Evolutionary conservation across 768 basidiomycete genomes (phyloP).

Genomic region (Dioszegia crocea): DNA sequence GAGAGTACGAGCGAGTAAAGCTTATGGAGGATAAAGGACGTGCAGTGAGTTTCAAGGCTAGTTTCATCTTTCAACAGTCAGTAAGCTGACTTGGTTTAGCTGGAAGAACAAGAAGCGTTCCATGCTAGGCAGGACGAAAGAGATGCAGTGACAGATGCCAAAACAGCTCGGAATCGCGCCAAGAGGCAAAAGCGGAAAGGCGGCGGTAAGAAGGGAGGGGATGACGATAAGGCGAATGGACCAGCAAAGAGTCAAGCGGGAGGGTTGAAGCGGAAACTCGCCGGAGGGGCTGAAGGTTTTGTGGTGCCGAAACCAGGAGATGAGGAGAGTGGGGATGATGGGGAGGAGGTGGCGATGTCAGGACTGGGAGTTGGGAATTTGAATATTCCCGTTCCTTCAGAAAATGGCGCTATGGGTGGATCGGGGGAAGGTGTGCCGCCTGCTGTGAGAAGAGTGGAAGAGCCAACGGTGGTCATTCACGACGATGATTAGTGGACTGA

Average conservation of each 20-base stretch:
- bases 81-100: conserved; percentile 50
- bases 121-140: conserved; percentile 67
- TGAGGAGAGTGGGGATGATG: conserved; percentile 47
- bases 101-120: conserved; percentile 67
- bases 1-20: conserved; percentile 93
- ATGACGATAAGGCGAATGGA: neutral
- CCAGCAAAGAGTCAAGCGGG: conserved; percentile 3
- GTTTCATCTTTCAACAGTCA: neutral
- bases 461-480: conserved; percentile 40
- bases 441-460: conserved; percentile 7
- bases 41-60: conserved; percentile 64
- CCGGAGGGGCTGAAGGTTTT: conserved; percentile 57
- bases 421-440: conserved; percentile 1
- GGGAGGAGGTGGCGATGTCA: conserved; percentile 25
- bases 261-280: conserved; percentile 65
- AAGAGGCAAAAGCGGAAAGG: conserved; percentile 90
- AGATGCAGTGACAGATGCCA: conserved; percentile 69
- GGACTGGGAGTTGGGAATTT: conserved; percentile 12
- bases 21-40: conserved; percentile 75
- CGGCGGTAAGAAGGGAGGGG: conserved; percentile 53
- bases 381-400: conserved; percentile 7
- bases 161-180: conserved; percentile 91
- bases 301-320: conserved; percentile 58
- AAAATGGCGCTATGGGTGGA: neutral
- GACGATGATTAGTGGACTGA: conserved; percentile 48